A percentile compares a stretch with the other conserved stretches of the same genome.
These are phyloP conservation scores for Hawksworthiomyces lignivorus DNA, from an alignment of 2,329 filamentous ascomycete genomes.

Conservation along the genomic window DNA sequence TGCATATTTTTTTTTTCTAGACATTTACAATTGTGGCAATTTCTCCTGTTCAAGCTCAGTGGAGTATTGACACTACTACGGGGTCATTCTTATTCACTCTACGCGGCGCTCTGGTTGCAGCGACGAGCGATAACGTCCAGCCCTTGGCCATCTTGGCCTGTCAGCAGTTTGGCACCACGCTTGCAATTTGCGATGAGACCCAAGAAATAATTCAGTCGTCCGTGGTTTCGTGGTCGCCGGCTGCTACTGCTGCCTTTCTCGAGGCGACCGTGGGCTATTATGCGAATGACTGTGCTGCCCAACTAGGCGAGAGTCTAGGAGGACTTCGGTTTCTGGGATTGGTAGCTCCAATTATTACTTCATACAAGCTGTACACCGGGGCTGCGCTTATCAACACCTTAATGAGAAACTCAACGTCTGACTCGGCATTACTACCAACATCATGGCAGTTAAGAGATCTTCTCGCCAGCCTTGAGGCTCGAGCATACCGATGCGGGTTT, in stretches of 20 bases:
- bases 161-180: constrained; percentile 18
- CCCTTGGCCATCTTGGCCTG: constrained; percentile 18
- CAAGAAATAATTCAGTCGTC: constrained; percentile 13
- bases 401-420: constrained; percentile 6
- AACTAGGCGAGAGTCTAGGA: constrained; percentile 7
- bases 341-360: constrained; percentile 11
- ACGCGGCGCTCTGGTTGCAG: constrained; percentile 14
- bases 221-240: constrained; percentile 12
- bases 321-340: constrained; percentile 15
- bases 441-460: constrained; percentile 8
- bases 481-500: constrained; percentile 2
- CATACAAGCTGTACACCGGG: not conserved
- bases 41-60: constrained; percentile 1
- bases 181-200: constrained; percentile 17
- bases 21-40: too few species aligned
- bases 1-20: too few species aligned
- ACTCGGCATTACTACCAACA: constrained; percentile 6
- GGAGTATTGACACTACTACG: constrained; percentile 10
- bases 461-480: constrained; percentile 8
- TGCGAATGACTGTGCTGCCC: constrained; percentile 10
- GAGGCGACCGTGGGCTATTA: constrained; percentile 9
- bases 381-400: constrained; percentile 5
- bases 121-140: constrained; percentile 18
- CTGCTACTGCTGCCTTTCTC: constrained; percentile 7
- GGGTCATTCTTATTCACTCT: constrained; percentile 6